Percentiles rank a stretch among this genome's conserved stretches.
phyloP scores from a whole-genome alignment of 176 grass and related monocot genomes.

The Oryza brachyantha region DNA sequence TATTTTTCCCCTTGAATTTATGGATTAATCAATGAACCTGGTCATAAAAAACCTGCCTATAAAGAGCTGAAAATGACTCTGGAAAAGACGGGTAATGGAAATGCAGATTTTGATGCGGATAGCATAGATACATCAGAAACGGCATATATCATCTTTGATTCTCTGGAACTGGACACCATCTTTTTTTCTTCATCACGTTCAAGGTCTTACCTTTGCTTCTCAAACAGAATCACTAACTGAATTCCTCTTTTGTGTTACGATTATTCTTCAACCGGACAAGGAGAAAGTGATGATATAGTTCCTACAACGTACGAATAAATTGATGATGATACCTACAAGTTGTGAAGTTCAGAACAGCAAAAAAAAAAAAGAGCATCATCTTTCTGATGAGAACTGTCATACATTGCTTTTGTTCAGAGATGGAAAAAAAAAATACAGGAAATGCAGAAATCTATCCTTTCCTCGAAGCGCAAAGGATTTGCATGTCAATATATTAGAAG shows the following conservation, averaged over 20 bases:
- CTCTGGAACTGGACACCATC: not conserved
- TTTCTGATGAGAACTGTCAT: not conserved
- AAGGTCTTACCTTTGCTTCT: not conserved
- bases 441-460: not conserved
- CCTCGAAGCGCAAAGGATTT: too few relatives aligned
- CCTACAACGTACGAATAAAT: too few relatives aligned
- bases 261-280: not conserved
- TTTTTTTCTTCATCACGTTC: slow-evolving; percentile 30
- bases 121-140: not conserved
- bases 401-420: not conserved
- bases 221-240: not conserved
- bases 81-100: not conserved
- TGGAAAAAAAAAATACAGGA: not conserved
- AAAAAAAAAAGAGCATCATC: too few relatives aligned
- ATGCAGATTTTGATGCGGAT: not conserved
- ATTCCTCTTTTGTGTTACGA: not conserved
- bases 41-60: too few relatives aligned
- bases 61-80: not conserved
- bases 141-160: not conserved
- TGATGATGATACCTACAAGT: too few relatives aligned
- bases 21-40: not conserved
- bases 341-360: not conserved
- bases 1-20: not conserved
- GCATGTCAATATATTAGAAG: too few relatives aligned
- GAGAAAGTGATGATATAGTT: not conserved